Evolutionary conservation across 2,329 filamentous ascomycete species (phyloP), one percentile per base, ranked within the genome.

Genomic region (Eutypa lata): DNA sequence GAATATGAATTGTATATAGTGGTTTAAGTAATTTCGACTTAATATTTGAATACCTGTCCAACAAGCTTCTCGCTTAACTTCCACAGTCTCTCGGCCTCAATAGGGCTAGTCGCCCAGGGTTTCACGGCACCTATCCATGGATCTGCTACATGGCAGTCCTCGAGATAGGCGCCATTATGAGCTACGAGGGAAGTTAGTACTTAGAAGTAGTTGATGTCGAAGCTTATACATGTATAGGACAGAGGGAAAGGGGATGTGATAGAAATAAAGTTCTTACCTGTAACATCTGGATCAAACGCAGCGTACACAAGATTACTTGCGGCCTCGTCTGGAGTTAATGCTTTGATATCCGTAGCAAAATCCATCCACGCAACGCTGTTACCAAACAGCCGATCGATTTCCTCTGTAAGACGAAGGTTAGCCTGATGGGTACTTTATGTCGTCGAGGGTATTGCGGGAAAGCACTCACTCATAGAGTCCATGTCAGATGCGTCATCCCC

Each of bases 71-170:
- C 68, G 3, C 67, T 69, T 26, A 68, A 44, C 42, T 58, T 64
- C 69, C 70, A 73, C 47, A 72, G 48, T 50, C 56, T 65, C 42
- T 70, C 67, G 0, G 69, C 70, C 19, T 68, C 65, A 8, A 59
- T 42, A 1, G 49, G 43, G 49, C 58, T 59, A 3, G 54, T 64
- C 3, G 59, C 65, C 62, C 65, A 67, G 3, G 67, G 61, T 35
- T 57, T 60, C 3, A 66, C 50, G 7, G 65, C 63, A n/a, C 63
- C 58, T 7, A 54, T 61, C 21, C 51, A 55, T 6, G 58, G 62
- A 13, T 66, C 57, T 0, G 54, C 59, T 7, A 71, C 54, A 28
- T 62, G 63, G 42, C 63, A 70, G 48, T 70, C 61, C 3, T 52
- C 48, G 10, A 71, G 49, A 43, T 61, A 71, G 7, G 57, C 54